A percentile compares a stretch with the other conserved stretches of the same genome.
Evolutionary conservation across 805 yeast genomes (phyloP).

Genomic region (Torulaspora maleeae): DNA sequence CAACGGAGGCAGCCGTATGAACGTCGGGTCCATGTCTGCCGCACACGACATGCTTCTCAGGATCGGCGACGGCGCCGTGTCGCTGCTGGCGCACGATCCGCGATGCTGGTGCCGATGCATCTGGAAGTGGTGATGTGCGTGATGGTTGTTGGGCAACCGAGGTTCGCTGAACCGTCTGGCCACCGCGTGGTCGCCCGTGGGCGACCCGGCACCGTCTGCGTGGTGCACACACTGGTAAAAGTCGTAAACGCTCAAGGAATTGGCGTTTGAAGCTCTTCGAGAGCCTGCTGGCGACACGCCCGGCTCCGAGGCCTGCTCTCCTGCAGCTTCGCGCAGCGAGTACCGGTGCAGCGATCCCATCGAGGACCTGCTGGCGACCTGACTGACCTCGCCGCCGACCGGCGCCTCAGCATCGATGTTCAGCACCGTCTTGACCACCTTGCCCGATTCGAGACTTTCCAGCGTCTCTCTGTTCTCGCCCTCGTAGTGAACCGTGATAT

Average conservation of each 20-base stretch:
- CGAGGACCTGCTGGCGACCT: background rate
- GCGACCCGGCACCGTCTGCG: background rate
- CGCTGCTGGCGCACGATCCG: background rate
- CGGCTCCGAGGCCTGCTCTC: background rate
- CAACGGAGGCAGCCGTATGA: constrained; percentile 1
- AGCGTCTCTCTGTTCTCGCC: background rate
- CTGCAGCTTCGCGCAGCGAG: constrained; percentile 5
- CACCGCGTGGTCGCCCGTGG: background rate
- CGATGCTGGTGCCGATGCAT: constrained; percentile 5
- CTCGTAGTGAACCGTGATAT: constrained; percentile 13
- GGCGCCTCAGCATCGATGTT: constrained; percentile 6
- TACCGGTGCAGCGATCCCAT: constrained; percentile 1
- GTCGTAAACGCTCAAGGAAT: constrained; percentile 15
- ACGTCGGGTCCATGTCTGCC: constrained; percentile 5
- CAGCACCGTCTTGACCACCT: constrained; percentile 12
- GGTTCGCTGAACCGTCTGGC: constrained; percentile 14
- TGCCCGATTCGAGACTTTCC: background rate
- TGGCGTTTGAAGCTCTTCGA: constrained; percentile 9
- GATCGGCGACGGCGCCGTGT: constrained; percentile 1
- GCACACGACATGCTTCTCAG: constrained; percentile 8
- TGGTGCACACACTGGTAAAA: constrained; percentile 11
- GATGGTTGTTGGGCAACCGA: constrained; percentile 4
- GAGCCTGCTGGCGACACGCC: constrained; percentile 2
- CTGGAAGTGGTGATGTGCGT: constrained; percentile 1
- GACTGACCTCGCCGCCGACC: background rate